Base-by-base conservation (phyloP, 768 basidiomycete genomes). In the Trametes gibbosa region DNA sequence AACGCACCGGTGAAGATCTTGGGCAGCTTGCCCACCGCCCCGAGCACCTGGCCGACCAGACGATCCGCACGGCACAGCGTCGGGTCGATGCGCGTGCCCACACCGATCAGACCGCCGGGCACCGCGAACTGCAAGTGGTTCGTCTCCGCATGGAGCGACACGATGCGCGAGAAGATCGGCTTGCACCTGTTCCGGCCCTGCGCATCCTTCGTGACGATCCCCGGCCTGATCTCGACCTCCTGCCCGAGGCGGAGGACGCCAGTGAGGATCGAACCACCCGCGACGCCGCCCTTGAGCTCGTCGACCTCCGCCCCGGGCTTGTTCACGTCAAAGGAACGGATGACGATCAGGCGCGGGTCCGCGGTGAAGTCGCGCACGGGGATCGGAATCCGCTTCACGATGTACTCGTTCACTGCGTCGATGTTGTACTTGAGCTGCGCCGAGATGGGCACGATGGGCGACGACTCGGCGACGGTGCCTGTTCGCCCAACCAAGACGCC, bases 391-490 rank as follows among this genome's bases (percentile, higher is more conserved):
- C 90, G 86, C 73, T 93, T 95, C 64, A 94, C 94, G 73, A 98
- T 96, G 78, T 97, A 98, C 69, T 98, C 95, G 76, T 96, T 97
- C 49, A 99, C 95, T 17, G 96, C 97, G 72, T 98, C 96, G 70
- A 98, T 98, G 79, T 99, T 98, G 81, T 98, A 99, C 74, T 92
- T 94, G 58, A 99, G 79, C 74, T 98, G 97, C 3, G 97, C 97
- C 39, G 97, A 99, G 73, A 99, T 98, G 62, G 97, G 96, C 46
- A 99, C 92, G 73, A 99, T 98, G 49, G 97, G 97, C 4, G 97
- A 98, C 24, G 89, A 85, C 76, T 97, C 93, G 55, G 97, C 97
- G 58, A 98, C 95, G 25, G 96, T 99, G 50, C 95, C 96, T 95
- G 59, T 35, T 24, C 7, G 19, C 10, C n/a, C n/a, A n/a, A n/a